phyloP scores from a whole-genome alignment of 2,329 filamentous ascomycete genomes.

The Apiospora koreana region DNA sequence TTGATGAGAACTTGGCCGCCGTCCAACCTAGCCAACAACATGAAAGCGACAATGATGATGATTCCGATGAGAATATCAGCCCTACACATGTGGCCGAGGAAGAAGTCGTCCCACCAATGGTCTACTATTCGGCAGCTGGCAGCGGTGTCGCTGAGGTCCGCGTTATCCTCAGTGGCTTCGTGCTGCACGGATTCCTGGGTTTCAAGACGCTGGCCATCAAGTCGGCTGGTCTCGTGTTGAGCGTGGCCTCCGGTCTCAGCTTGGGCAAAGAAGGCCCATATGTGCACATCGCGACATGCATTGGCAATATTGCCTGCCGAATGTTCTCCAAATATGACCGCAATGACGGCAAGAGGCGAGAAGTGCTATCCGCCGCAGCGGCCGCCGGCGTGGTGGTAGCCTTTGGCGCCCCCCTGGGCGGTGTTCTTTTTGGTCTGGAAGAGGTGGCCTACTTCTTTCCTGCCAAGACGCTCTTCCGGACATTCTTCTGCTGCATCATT shows the following conservation, averaged over 20 bases:
- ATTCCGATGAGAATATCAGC: slow-evolving; percentile 41
- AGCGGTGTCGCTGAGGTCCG: slow-evolving; percentile 97
- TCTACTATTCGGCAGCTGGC: slow-evolving; percentile 94
- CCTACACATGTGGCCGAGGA: slow-evolving; percentile 31
- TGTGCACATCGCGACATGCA: slow-evolving; percentile 94
- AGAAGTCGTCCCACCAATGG: slow-evolving; percentile 64
- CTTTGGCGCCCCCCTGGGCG: slow-evolving; percentile 85
- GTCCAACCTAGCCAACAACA: slow-evolving; percentile 43
- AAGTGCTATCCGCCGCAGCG: slow-evolving; percentile 89
- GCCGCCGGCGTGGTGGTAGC: slow-evolving; percentile 92
- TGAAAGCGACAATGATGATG: slow-evolving; percentile 42
- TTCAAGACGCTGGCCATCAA: slow-evolving; percentile 86
- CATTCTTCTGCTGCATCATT: slow-evolving; percentile 97
- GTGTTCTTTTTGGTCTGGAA: slow-evolving; percentile 89
- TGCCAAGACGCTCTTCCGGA: slow-evolving; percentile 93
- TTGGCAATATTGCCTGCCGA: slow-evolving; percentile 93
- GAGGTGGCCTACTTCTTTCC: slow-evolving; percentile 98
- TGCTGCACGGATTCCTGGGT: slow-evolving; percentile 92
- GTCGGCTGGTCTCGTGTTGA: slow-evolving; percentile 78
- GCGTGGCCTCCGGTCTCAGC: slow-evolving; percentile 89
- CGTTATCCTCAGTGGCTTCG: slow-evolving; percentile 96
- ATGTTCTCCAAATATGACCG: slow-evolving; percentile 92
- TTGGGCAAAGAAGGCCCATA: slow-evolving; percentile 94
- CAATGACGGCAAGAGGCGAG: slow-evolving; percentile 92
- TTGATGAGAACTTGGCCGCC: slow-evolving; percentile 91